phyloP scores from a whole-genome alignment of 2,329 filamentous ascomycete species.

The Calycina herbarum region DNA sequence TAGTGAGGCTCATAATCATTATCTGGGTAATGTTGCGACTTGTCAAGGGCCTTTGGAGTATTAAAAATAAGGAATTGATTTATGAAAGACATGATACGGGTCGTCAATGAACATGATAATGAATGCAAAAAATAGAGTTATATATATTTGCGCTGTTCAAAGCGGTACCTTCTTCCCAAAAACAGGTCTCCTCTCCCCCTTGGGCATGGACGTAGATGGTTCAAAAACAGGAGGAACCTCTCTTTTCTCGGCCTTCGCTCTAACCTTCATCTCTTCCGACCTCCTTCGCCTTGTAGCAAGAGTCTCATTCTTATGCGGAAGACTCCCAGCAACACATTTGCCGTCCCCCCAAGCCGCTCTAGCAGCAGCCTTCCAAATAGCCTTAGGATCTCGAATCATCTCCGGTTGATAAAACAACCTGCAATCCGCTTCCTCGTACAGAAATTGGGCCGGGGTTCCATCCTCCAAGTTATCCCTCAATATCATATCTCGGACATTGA shows the following conservation, averaged over 20 bases:
- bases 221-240: neutral
- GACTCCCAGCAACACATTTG: conserved; percentile 35
- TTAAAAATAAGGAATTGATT: neutral
- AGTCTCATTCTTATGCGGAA: conserved; percentile 18
- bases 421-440: conserved; percentile 61
- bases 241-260: conserved; percentile 16
- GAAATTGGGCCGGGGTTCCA: conserved; percentile 55
- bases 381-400: conserved; percentile 50
- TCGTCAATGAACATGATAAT: neutral
- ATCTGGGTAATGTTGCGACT: conserved; percentile 48
- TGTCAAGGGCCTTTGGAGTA: conserved; percentile 36
- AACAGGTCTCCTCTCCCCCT: conserved; percentile 11
- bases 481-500: conserved; percentile 45
- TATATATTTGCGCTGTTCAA: conserved; percentile 1
- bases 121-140: neutral
- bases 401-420: conserved; percentile 58
- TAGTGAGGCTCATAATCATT: conserved; percentile 47
- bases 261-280: conserved; percentile 21
- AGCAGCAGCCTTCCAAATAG: conserved; percentile 50
- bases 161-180: conserved; percentile 21
- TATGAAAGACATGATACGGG: neutral
- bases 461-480: conserved; percentile 34
- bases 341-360: conserved; percentile 43
- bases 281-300: conserved; percentile 18
- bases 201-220: neutral